A percentile compares a stretch with the other conserved stretches of the same genome.
phyloP scores from a whole-genome alignment of 2,329 filamentous ascomycete species.

The Sarocladium strictum region DNA sequence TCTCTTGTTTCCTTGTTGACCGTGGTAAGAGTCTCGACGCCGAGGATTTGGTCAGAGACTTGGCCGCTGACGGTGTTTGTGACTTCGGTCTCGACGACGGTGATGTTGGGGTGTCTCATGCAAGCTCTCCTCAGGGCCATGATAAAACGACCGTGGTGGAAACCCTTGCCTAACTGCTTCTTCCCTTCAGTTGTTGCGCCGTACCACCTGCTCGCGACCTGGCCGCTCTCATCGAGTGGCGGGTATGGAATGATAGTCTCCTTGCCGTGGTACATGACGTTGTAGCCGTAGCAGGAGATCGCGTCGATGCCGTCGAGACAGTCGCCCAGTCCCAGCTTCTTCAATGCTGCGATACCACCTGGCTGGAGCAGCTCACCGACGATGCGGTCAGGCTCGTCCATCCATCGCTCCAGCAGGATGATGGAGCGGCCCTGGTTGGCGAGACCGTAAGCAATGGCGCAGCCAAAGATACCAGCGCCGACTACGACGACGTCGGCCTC shows the following conservation, averaged over 20 bases:
- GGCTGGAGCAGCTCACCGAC: constrained; percentile 94
- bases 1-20: constrained; percentile 44
- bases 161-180: constrained; percentile 64
- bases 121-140: constrained; percentile 73
- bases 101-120: constrained; percentile 72
- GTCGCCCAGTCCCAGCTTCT: constrained; percentile 71
- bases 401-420: constrained; percentile 77
- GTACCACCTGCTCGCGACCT: constrained; percentile 30
- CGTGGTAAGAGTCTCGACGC: constrained; percentile 68
- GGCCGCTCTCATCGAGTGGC: constrained; percentile 43
- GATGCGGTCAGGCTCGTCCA: constrained; percentile 92
- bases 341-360: constrained; percentile 76
- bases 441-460: constrained; percentile 76
- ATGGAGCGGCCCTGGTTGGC: constrained; percentile 88
- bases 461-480: constrained; percentile 85
- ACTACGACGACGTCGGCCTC: constrained; percentile 84
- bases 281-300: constrained; percentile 76
- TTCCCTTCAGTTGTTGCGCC: constrained; percentile 28
- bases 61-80: constrained; percentile 67
- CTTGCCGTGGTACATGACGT: constrained; percentile 74
- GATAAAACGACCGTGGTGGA: constrained; percentile 95
- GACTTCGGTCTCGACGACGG: constrained; percentile 84
- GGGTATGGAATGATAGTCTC: constrained; percentile 77
- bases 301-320: constrained; percentile 88
- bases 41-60: constrained; percentile 66